Evolutionary conservation across 257 asterid species (phyloP), one percentile per base, ranked within the genome.

Genomic region (Lithospermum erythrorhizon): DNA sequence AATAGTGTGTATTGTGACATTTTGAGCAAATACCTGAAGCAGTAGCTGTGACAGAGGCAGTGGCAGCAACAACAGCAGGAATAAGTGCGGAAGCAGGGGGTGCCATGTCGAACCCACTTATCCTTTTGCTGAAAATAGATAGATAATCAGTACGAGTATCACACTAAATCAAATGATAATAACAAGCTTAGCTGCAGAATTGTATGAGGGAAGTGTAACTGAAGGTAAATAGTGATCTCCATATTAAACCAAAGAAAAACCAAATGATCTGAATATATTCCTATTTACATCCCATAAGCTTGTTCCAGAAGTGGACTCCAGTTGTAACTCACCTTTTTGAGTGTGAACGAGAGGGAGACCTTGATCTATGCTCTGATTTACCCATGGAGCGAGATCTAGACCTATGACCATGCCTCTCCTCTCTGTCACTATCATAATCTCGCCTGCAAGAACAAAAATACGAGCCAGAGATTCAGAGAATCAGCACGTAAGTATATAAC

Each of bases 81-180:
- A 82, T 81, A 82, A 89, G 65, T 61, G 89, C 78, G 73, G 71
- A 27, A 67, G 80, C 71, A 64, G 94, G 86, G 71, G 97, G 97
- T 64, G 94, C 94, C 97, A 90, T 84, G 91, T 90, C 97, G 80
- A 90, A 90, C 69, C 97, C 97, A 72, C 97, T 90, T 67, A 74
- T 74, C 84, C 96, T 85, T 85, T 87, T 87, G 84, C 95, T 85
- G 18, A 41, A 41, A 13, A 41, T 14, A 41, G 49, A 41, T 11
- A 14, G 49, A 41, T 13, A 41, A 41, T 41, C 49, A 13, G 49
- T 41, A 41, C 49, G 14, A 41, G 5, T 35, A 35, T 35, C 49
- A 41, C 49, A 14, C 17, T 41, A 13, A 41, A 41, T 41, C 18
- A 41, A 11, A 14, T 41, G 49, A 13, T 13, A 41, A 41, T 41